Base-by-base conservation (phyloP, 306 rosid species). In the Cucumis melo region DNA sequence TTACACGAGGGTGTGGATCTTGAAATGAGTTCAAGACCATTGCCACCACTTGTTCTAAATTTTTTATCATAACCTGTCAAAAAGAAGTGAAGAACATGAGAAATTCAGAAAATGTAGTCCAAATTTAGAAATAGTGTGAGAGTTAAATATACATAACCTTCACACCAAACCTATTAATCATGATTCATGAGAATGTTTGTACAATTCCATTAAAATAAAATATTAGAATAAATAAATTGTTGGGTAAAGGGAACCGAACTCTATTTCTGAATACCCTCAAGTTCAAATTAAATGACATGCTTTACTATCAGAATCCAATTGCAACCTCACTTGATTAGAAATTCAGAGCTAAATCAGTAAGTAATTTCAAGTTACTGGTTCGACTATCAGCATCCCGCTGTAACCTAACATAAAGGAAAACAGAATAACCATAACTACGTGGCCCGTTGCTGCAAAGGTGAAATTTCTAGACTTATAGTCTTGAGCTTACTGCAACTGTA, bases 1-100 rank as follows among this genome's bases (percentile, higher is more conserved):
- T 92, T 60, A 95, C 99, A 78, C 98, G 98, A 57, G 99, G 97
- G 41, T 95, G 96, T 70, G 93, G 98, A 80, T 95, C 97, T 39
- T 89, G 95, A 78, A 95, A 95, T 34, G 98, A 90, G 81, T 83
- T 95, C 85, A 95, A 81, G 36, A 95, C 96, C 99, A 95, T 95
- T 64, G 98, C 97, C 82, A 95, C 95, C 76, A 95, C 98, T 83
- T 90, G 99, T 80, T 95, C 99, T 90, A 95, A 85, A 77, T 55
- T 95, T 83, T 95, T 95, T 23, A 88, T 64, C 99, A 95, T 95
- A 36, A 95, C 99, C 99, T 95, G 85, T 29, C 63, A 51, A 73
- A 46, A 16, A 23, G n/a, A 34, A 14, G 17, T 27, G 65, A 79
- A 55, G 27, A 67, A 27, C 56, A 14, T 46, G 53, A 34, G 23